phyloP scores from a whole-genome alignment of 2,329 filamentous ascomycete species.

The Endocalyx cinctus region DNA sequence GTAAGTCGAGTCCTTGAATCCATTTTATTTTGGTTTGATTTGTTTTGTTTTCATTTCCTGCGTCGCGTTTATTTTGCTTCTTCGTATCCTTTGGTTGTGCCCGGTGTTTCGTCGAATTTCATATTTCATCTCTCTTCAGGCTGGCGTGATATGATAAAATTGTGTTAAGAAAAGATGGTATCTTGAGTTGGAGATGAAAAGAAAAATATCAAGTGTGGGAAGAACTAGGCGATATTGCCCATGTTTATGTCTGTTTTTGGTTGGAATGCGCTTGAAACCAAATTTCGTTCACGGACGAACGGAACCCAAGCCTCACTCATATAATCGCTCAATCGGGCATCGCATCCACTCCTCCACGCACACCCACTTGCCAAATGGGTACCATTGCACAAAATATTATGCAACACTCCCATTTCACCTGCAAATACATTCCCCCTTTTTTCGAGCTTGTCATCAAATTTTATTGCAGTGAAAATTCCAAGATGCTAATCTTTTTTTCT shows the following conservation, averaged over 20 bases:
- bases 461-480: too few relatives aligned
- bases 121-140: too few relatives aligned
- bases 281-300: constrained; percentile 33
- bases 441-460: constrained; percentile 9
- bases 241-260: too few relatives aligned
- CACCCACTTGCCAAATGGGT: constrained; percentile 16
- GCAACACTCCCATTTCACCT: constrained; percentile 8
- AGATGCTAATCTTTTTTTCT: constrained; percentile 13
- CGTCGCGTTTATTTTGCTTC: constrained; percentile 10
- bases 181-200: too few relatives aligned
- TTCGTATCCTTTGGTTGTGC: constrained; percentile 6
- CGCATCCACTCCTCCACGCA: constrained; percentile 20
- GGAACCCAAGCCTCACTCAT: constrained; percentile 38
- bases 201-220: too few relatives aligned
- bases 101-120: too few relatives aligned
- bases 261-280: too few relatives aligned
- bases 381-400: constrained; percentile 1
- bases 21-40: constrained; percentile 9
- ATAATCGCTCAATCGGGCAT: constrained; percentile 15
- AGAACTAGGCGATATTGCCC: too few relatives aligned
- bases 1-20: constrained; percentile 68
- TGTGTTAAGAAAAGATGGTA: too few relatives aligned
- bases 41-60: constrained; percentile 7
- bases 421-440: constrained; percentile 2
- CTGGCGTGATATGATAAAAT: too few relatives aligned